Conservation (phyloP, 1,284 basidiomycete species). For the Tylopilus orsonianus region DNA sequence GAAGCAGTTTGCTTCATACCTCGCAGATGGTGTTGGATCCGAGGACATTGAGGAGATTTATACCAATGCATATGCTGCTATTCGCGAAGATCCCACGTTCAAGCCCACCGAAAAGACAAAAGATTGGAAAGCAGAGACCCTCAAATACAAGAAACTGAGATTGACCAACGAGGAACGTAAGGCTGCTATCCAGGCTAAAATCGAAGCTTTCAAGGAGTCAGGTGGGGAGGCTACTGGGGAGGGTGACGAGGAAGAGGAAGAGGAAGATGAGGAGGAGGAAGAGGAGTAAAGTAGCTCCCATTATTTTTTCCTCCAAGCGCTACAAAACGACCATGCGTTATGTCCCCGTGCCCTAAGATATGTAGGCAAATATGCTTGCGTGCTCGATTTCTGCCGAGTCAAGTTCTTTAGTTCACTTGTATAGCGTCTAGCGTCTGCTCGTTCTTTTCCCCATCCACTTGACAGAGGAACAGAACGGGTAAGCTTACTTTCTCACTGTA, state of each 20-base stretch:
- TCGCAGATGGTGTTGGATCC: constrained; percentile 93
- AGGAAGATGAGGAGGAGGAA: constrained; percentile 53
- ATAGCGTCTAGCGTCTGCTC: no score
- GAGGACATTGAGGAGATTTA: constrained; percentile 99
- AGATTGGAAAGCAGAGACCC: constrained; percentile 89
- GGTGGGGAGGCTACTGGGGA: constrained; percentile 47
- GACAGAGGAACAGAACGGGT: no score
- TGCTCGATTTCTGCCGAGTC: no score
- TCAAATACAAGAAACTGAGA: constrained; percentile 72
- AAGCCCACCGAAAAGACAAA: constrained; percentile 89
- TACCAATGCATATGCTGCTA: constrained; percentile 86
- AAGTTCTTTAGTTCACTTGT: no score
- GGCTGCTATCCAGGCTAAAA: constrained; percentile 78
- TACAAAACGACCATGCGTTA: constrained; percentile 19
- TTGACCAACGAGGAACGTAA: constrained; percentile 81
- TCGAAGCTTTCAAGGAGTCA: constrained; percentile 79
- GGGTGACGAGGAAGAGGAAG: constrained; percentile 50
- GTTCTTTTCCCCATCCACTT: no score
- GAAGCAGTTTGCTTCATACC: constrained; percentile 96
- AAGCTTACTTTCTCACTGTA: no score
- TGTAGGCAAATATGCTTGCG: constrained; percentile 13
- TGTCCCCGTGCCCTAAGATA: constrained; percentile 19
- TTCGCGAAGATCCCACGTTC: constrained; percentile 93
- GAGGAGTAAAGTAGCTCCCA: constrained; percentile 50
- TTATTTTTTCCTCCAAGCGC: neutral